phyloP scores from a whole-genome alignment of 139 green algal genomes.

The Chlamydomonas asymmetrica region DNA sequence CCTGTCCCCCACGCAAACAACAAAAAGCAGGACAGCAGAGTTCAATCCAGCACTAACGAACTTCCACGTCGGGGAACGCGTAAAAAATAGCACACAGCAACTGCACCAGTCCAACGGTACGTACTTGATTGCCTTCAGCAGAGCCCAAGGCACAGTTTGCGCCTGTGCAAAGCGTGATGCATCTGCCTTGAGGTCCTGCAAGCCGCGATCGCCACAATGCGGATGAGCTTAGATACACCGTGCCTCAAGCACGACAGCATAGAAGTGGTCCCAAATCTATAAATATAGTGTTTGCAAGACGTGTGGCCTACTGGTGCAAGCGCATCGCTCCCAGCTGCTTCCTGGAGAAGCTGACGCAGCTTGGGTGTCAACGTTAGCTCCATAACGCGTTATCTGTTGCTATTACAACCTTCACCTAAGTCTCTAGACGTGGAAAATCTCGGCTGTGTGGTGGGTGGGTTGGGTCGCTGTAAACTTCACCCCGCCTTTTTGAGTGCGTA shows the following conservation, averaged over 20 bases:
- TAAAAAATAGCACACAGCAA: background rate
- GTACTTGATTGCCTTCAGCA: background rate
- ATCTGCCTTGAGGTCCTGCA: background rate
- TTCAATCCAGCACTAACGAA: background rate
- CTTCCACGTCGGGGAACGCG: background rate
- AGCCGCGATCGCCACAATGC: background rate
- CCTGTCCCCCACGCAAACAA: background rate
- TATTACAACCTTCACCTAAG: too few relatives aligned
- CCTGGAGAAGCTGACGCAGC: background rate
- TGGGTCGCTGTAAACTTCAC: too few relatives aligned
- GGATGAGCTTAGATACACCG: too few relatives aligned
- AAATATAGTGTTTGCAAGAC: background rate
- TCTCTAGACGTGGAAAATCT: too few relatives aligned
- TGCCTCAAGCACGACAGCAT: background rate
- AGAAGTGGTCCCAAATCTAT: background rate
- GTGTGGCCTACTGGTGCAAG: background rate
- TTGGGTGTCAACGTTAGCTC: background rate
- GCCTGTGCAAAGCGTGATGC: background rate
- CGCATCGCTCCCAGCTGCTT: background rate
- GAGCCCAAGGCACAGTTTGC: background rate
- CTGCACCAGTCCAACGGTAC: background rate
- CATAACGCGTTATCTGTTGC: too few relatives aligned
- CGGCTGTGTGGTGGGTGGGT: too few relatives aligned
- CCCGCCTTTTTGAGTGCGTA: too few relatives aligned
- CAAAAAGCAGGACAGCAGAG: background rate